Evolutionary conservation across 2,329 filamentous ascomycete genomes (phyloP), one percentile per base, ranked within the genome.

Genomic region (Stachybotrys chlorohalonatus): DNA sequence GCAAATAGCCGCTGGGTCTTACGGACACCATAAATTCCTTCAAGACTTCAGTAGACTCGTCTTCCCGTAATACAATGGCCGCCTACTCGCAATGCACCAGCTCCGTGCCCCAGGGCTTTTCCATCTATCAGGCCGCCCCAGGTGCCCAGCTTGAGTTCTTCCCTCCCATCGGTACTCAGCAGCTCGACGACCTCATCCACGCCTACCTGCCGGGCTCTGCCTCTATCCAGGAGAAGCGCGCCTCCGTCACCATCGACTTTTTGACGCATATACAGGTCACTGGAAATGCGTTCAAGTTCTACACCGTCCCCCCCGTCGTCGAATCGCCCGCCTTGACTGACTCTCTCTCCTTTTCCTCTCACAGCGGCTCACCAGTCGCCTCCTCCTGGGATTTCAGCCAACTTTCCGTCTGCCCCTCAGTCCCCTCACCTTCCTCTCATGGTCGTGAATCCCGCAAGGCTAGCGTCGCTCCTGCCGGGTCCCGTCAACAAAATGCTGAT

Each of bases 81-180:
- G 55, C 59, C 56, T 53, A 56, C 47, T 47, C 60, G 45, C 55
- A 54, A 50, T 56, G 56, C 39, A 53, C 56, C 6, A 60, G 63
- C 52, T 56, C 57, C 54, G 61, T 71, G 36, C 68, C 69, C 51
- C 66, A 76, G 69, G 79, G 79, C 55, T 84, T 84, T 68, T 82
- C 81, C 56, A 75, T 85, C 66, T 82, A 77, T 64, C 83, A 86
- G 72, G 75, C 80, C 48, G 67, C 73, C 51, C 72, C 82, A 54
- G 82, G 82, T 52, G 75, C 77, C 51, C 70, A 77, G 57, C 73
- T 86, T 55, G 74, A 90, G 70, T 84, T 90, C 78, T 70, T 84
- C 67, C 79, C 89, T 73, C 72, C 85, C 63, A 73, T 90, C 69
- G 73, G 85, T 65, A 74, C 79, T 57, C 62, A 80, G 70, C 78